Conservation (phyloP, 495 filamentous ascomycete species). For the Lasiosphaeria hispida region DNA sequence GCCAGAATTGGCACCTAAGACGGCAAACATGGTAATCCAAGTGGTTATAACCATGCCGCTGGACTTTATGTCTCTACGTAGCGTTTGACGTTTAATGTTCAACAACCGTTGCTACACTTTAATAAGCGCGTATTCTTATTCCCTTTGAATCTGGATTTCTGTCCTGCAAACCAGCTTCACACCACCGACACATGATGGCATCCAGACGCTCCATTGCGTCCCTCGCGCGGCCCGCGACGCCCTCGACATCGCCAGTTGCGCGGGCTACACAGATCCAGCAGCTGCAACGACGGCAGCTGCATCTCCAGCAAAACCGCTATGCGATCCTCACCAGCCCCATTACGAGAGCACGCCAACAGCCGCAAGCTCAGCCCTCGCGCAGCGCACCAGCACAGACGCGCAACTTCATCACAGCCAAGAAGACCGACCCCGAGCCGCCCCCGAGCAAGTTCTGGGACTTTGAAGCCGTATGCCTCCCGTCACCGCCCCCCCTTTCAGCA, state of each 20-base stretch:
- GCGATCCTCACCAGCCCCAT: too few relatives aligned
- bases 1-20: too few relatives aligned
- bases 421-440: neutral
- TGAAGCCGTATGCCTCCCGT: slow-evolving; percentile 36
- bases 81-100: neutral
- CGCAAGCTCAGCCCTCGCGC: too few relatives aligned
- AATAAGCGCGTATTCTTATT: too few relatives aligned
- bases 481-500: too few relatives aligned
- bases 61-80: too few relatives aligned
- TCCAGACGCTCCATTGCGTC: slow-evolving; percentile 10
- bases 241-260: neutral
- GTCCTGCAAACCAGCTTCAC: neutral
- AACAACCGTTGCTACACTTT: neutral
- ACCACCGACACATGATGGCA: slow-evolving; percentile 3
- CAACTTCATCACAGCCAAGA: slow-evolving; percentile 1
- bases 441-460: slow-evolving; percentile 47
- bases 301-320: too few relatives aligned
- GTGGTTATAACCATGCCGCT: too few relatives aligned
- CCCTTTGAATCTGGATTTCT: too few relatives aligned
- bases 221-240: slow-evolving; percentile 8
- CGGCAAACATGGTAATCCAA: too few relatives aligned
- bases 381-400: slow-evolving; percentile 9
- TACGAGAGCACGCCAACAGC: too few relatives aligned
- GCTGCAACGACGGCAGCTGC: neutral
- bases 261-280: neutral